Conservation (phyloP, 225 moss, liverwort and hornwort species). For the Sphagnum tenellum region DNA sequence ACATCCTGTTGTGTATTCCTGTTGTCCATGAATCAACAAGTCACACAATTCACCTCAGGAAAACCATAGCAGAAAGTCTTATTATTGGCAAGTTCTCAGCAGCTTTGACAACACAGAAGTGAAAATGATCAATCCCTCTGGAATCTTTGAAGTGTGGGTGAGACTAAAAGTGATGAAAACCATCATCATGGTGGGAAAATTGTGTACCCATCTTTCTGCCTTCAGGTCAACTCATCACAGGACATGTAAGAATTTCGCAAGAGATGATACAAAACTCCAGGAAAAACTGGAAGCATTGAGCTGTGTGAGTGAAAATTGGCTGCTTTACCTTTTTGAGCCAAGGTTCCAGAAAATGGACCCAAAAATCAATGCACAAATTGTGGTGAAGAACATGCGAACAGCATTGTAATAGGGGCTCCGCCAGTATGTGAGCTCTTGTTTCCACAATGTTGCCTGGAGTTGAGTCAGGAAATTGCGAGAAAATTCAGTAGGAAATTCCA, state of each 20-base stretch:
- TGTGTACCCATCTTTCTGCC: no score
- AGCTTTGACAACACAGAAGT: no score
- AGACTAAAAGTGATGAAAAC: not conserved
- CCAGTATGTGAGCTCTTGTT: slow-evolving; percentile 80
- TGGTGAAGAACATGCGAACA: slow-evolving; percentile 78
- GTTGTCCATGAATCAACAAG: slow-evolving; percentile 7
- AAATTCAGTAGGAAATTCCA: slow-evolving; percentile 54
- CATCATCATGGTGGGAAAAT: no score
- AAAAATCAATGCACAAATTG: slow-evolving; percentile 69
- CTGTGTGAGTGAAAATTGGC: not conserved
- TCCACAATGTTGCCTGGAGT: slow-evolving; percentile 67
- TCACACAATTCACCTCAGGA: not conserved
- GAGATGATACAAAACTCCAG: not conserved
- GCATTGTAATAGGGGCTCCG: slow-evolving; percentile 91
- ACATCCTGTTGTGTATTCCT: slow-evolving; percentile 71
- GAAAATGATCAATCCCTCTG: no score
- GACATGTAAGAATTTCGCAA: no score
- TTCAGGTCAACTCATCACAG: no score
- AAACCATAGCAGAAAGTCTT: no score
- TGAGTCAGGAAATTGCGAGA: slow-evolving; percentile 62
- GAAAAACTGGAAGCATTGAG: not conserved
- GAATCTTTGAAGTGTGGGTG: no score
- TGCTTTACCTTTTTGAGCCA: slow-evolving; percentile 56
- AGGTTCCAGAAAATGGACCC: slow-evolving; percentile 90
- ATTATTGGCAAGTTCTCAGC: no score